Evolutionary conservation across 768 basidiomycete genomes (phyloP), one percentile per base, ranked within the genome.

Genomic region (Sarcodon sp.): DNA sequence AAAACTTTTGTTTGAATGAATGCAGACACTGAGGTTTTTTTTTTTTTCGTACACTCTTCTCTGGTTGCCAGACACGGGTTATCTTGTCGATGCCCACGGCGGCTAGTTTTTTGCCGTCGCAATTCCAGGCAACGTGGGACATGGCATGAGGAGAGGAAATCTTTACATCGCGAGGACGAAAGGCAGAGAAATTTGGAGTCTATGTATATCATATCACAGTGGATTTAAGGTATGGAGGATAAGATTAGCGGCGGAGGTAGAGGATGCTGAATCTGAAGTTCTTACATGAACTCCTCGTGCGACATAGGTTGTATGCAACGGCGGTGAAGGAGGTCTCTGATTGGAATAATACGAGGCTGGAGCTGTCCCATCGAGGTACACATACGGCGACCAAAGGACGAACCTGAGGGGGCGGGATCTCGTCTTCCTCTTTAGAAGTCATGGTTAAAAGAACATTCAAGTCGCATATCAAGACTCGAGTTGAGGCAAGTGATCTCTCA

Each of bases 101-200:
- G 1, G 83, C 83, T 11, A 89, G 68, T 49, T 81, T 81, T 66
- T 80, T 80, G 13, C 87, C 87, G 57, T 89, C 87, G 56, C 85
- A 87, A 55, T 71, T 88, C 86, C 86, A 90, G 0, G 84, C 82
- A 46, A 88, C 78, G 58, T 86, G 83, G 41, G 71, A 83, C 69
- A 87, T 83, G 1, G 63, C 61, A 55, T 83, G 80, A 13, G 75
- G 61, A 44, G 75, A 79, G 4, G 78, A 66, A 48, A 84, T 75
- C 18, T 80, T 75, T 49, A 81, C 73, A 59, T 87, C 83, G 59
- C 84, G 74, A 6, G 85, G 84, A 57, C 82, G 80, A 60, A 86
- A 85, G 3, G 85, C 81, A 50, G 84, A 80, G 62, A 87, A 88
- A 15, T 73, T 83, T 33, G 86, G 85, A 46, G 79, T 75, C 85